Conservation (phyloP, 192 early-diverging fungal genomes). For the Rhizoclosmatium globosum region DNA sequence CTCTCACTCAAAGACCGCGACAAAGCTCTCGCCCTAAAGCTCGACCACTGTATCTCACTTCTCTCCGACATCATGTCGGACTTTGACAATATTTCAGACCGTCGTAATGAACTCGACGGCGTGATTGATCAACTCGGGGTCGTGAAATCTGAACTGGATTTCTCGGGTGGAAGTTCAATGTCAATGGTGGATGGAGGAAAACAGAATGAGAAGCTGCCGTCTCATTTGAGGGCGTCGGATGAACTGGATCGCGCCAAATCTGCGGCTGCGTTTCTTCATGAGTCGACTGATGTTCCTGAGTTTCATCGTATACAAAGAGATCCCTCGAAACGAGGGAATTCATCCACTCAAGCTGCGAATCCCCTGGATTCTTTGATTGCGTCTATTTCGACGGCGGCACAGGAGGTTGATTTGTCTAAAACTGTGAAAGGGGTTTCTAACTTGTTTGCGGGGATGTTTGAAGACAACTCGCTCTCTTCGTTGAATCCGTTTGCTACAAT, state of each 20-base stretch:
- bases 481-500: too few relatives aligned
- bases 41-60: conserved; percentile 6
- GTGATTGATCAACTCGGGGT: conserved; percentile 24
- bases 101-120: conserved; percentile 8
- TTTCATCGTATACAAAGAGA: neutral
- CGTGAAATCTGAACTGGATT: conserved; percentile 14
- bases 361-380: neutral
- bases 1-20: conserved; percentile 9
- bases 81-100: neutral
- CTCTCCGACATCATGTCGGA: neutral
- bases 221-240: neutral
- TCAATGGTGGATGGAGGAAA: neutral
- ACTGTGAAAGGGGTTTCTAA: conserved; percentile 11
- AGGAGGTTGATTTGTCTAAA: conserved; percentile 18
- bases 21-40: conserved; percentile 9
- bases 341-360: neutral
- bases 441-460: conserved; percentile 11
- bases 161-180: neutral
- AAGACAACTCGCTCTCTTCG: neutral
- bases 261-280: neutral
- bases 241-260: neutral
- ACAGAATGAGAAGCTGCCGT: neutral
- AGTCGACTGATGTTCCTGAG: neutral
- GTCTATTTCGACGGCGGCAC: conserved; percentile 1
- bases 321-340: neutral